Evolutionary conservation across 2,329 filamentous ascomycete genomes (phyloP).

Genomic region (Talaromyces sp.): DNA sequence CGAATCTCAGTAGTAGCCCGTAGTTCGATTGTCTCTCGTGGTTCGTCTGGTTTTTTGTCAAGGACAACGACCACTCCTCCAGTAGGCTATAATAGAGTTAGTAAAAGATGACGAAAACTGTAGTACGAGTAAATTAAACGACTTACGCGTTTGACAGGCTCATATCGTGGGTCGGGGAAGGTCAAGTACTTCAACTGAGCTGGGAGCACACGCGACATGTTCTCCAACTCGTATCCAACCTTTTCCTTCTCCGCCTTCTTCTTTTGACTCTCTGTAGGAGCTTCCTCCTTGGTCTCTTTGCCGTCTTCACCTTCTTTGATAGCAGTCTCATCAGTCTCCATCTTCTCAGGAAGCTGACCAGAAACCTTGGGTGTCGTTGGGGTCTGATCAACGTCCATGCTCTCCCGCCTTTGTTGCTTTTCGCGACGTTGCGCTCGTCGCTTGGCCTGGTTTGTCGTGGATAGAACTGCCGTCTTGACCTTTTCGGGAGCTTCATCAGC

Average conservation of each 20-base stretch:
- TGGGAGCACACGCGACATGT: slow-evolving; percentile 93
- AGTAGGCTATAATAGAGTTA: slow-evolving; percentile 65
- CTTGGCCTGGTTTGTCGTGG: slow-evolving; percentile 95
- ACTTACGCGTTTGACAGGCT: slow-evolving; percentile 83
- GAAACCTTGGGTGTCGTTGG: slow-evolving; percentile 68
- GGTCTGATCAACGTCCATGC: slow-evolving; percentile 88
- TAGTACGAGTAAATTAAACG: neutral
- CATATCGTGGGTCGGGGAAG: slow-evolving; percentile 85
- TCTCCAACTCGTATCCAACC: slow-evolving; percentile 90
- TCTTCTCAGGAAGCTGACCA: slow-evolving; percentile 68
- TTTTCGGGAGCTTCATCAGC: slow-evolving; percentile 87
- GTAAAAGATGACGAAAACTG: slow-evolving; percentile 50
- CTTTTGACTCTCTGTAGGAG: slow-evolving; percentile 58
- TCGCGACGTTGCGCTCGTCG: slow-evolving; percentile 92
- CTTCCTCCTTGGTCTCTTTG: slow-evolving; percentile 54
- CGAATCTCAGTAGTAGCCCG: slow-evolving; percentile 72
- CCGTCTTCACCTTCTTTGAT: slow-evolving; percentile 64
- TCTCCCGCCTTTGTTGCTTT: slow-evolving; percentile 80
- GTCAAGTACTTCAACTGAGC: slow-evolving; percentile 93
- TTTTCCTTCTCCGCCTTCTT: slow-evolving; percentile 96
- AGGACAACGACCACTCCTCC: slow-evolving; percentile 89
- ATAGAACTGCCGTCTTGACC: slow-evolving; percentile 91
- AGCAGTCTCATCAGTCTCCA: slow-evolving; percentile 61
- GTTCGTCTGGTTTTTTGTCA: slow-evolving; percentile 74
- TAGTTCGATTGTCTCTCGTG: slow-evolving; percentile 80